These are phyloP conservation scores for Chalaropsis thielavioides DNA, from an alignment of 2,329 filamentous ascomycete genomes.

Conservation along the genomic window DNA sequence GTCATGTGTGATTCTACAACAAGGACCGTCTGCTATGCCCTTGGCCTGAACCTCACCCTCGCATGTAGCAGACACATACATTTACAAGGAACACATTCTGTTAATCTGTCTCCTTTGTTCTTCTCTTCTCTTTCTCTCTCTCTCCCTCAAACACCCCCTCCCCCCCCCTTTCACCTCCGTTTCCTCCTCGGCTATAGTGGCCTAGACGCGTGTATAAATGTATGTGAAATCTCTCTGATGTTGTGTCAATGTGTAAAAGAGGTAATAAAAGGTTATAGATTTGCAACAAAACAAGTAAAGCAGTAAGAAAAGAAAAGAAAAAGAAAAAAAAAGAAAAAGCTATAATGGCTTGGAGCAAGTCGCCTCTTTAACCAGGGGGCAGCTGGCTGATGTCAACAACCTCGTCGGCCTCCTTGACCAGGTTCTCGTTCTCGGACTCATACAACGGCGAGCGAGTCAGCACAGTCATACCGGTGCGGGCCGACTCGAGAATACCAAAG, in stretches of 20 bases:
- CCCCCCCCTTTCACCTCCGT: neutral
- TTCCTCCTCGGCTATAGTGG: neutral
- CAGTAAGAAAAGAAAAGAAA: neutral
- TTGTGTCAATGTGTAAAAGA: conserved; percentile 70
- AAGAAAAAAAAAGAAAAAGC: conserved; percentile 4
- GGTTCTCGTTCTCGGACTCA: conserved; percentile 52
- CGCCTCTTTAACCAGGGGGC: conserved; percentile 58
- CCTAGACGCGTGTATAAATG: neutral
- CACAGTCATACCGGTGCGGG: conserved; percentile 91
- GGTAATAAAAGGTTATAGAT: neutral
- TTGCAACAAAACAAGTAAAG: conserved; percentile 32
- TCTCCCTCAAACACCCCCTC: neutral
- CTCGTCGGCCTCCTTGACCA: conserved; percentile 77
- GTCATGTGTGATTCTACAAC: neutral
- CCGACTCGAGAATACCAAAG: conserved; percentile 93
- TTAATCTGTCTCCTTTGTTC: conserved; percentile 17
- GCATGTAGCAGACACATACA: neutral
- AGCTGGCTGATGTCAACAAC: conserved; percentile 89
- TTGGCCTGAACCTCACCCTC: neutral
- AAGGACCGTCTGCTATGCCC: neutral
- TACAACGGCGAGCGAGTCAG: conserved; percentile 82
- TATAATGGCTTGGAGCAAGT: conserved; percentile 8
- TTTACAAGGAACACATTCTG: conserved; percentile 17
- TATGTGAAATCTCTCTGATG: conserved; percentile 51
- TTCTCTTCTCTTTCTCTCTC: neutral